Conservation (phyloP, 768 basidiomycete genomes). For the Leccinellum rugosiceps region DNA sequence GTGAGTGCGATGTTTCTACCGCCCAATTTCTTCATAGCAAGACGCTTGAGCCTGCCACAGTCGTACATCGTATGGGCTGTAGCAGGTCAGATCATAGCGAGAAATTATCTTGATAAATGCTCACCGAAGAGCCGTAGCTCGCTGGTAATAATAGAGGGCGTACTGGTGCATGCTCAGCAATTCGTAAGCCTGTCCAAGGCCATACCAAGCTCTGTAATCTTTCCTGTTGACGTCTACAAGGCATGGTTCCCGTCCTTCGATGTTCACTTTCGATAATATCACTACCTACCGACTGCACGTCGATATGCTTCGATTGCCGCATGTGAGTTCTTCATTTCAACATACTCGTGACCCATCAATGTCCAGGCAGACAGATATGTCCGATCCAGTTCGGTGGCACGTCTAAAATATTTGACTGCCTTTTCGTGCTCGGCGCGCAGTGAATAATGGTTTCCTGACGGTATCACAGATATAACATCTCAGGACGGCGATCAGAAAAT, state of each 20-base stretch:
- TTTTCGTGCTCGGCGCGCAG: slow-evolving; percentile 92
- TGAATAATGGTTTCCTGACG: slow-evolving; percentile 93
- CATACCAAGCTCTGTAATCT: slow-evolving; percentile 98
- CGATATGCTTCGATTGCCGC: slow-evolving; percentile 98
- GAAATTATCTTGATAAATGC: slow-evolving; percentile 6
- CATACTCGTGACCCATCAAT: slow-evolving; percentile 97
- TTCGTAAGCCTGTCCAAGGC: slow-evolving; percentile 97
- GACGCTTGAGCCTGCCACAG: slow-evolving; percentile 94
- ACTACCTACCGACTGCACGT: slow-evolving; percentile 81
- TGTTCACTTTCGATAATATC: neutral
- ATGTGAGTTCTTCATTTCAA: slow-evolving; percentile 99
- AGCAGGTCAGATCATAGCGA: slow-evolving; percentile 1
- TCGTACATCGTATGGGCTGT: slow-evolving; percentile 90
- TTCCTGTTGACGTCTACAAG: slow-evolving; percentile 86
- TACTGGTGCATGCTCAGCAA: slow-evolving; percentile 96
- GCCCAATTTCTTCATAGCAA: slow-evolving; percentile 89
- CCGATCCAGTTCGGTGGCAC: slow-evolving; percentile 92
- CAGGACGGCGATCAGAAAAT: neutral
- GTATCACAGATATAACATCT: neutral
- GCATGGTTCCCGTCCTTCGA: neutral
- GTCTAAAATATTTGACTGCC: slow-evolving; percentile 91
- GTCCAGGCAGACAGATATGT: slow-evolving; percentile 98
- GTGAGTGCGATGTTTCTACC: slow-evolving; percentile 42
- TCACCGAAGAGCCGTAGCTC: slow-evolving; percentile 88
- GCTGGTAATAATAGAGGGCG: slow-evolving; percentile 93